phyloP scores from a whole-genome alignment of 2,329 filamentous ascomycete species.

The Alternaria dauci region DNA sequence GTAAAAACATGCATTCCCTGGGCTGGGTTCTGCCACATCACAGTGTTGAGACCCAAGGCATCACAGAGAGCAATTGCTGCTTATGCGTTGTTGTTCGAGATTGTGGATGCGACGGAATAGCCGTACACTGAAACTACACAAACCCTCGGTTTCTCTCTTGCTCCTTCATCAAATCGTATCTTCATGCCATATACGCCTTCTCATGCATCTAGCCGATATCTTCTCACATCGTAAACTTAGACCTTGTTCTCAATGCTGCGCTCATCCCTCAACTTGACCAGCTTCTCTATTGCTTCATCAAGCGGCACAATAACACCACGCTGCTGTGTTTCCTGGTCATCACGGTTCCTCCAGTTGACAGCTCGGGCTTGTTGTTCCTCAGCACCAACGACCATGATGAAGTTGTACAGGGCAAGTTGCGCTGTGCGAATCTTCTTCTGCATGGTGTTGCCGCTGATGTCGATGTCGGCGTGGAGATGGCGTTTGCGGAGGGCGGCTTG shows the following conservation, averaged over 20 bases:
- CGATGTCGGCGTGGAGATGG: slow-evolving; percentile 74
- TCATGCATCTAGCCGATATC: slow-evolving; percentile 8
- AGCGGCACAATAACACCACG: slow-evolving; percentile 69
- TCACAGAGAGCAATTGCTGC: not conserved
- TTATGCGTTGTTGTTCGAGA: not conserved
- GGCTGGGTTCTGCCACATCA: not conserved
- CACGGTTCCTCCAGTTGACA: slow-evolving; percentile 71
- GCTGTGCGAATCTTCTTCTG: slow-evolving; percentile 89
- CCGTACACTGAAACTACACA: not conserved
- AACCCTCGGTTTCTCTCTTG: not conserved
- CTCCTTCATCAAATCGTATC: slow-evolving; percentile 15
- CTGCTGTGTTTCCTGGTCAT: slow-evolving; percentile 68
- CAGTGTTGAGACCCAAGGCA: fast-evolving
- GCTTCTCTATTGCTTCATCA: slow-evolving; percentile 65
- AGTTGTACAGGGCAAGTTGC: slow-evolving; percentile 84
- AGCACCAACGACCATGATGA: slow-evolving; percentile 76
- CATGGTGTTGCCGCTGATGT: slow-evolving; percentile 79
- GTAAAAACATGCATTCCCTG: not conserved
- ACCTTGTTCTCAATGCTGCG: slow-evolving; percentile 49
- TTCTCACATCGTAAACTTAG: slow-evolving; percentile 1
- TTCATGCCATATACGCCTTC: slow-evolving; percentile 13
- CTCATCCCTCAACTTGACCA: slow-evolving; percentile 57
- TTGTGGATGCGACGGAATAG: not conserved
- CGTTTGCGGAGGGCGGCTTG: slow-evolving; percentile 72
- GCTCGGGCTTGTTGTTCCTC: slow-evolving; percentile 66